These are phyloP conservation scores for Leccinum olivaceopallidum DNA, from an alignment of 768 basidiomycete species.

Conservation along the genomic window DNA sequence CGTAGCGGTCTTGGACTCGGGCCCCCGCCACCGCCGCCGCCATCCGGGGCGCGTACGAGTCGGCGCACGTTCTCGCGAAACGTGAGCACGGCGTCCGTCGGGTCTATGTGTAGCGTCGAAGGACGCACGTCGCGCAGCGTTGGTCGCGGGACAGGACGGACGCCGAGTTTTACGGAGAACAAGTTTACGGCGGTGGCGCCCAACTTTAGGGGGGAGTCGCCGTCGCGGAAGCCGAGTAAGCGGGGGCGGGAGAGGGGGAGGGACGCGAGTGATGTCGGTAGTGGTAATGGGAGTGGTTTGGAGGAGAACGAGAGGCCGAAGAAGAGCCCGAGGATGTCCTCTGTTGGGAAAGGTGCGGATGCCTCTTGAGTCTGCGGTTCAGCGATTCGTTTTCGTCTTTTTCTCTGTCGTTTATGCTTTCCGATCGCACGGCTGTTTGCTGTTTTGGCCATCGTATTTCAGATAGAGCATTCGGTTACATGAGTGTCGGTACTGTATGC, in stretches of 20 bases:
- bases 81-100: constrained; percentile 13
- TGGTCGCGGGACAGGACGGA: constrained; percentile 25
- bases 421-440: not conserved
- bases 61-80: constrained; percentile 21
- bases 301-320: constrained; percentile 21
- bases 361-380: not conserved
- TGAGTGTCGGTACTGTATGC: no score
- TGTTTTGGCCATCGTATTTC: not conserved
- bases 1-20: not conserved
- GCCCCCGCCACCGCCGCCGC: not conserved
- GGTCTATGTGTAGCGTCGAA: not conserved
- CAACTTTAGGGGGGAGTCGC: constrained; percentile 33
- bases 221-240: constrained; percentile 32
- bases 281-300: not conserved
- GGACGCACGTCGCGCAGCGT: not conserved
- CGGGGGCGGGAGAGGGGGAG: constrained; percentile 13
- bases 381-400: not conserved
- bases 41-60: not conserved
- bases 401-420: not conserved
- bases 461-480: no score
- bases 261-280: constrained; percentile 10
- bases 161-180: constrained; percentile 38
- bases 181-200: constrained; percentile 48
- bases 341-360: not conserved
- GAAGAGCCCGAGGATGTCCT: constrained; percentile 21